Base-by-base conservation (phyloP, 805 yeast species). In the Sugiyamaella mastotermitis region DNA sequence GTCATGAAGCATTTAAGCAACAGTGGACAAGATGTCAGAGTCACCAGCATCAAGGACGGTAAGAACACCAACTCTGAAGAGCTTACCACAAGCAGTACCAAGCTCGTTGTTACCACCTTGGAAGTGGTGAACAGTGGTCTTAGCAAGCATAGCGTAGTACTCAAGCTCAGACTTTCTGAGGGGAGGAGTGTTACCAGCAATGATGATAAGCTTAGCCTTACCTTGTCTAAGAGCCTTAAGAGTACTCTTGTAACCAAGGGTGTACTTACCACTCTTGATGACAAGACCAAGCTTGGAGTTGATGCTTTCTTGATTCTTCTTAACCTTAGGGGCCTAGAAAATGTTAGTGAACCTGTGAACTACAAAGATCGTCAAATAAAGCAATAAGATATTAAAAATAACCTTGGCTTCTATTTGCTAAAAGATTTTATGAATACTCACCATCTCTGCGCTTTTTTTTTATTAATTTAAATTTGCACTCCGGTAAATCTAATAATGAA, bases 31-130 rank as follows among this genome's bases (percentile, higher is more conserved):
- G 76, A 92, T 88, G 74, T 92, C 99, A 63, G 98, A 92, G 78
- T 92, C 99, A 88, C 99, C 99, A 62, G 96, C 96, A 63, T 92
- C 98, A 64, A 90, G 76, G 62, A 92, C 71, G 64, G 97, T 76
- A 64, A 92, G 76, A 65, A 88, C 90, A 78, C 97, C 97, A 61
- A 92, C 97, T 78, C 97, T 86, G 96, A 92, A 92, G 66, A 92
- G 86, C 75, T 85, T 90, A 88, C 99, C 99, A 76, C 96, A 90
- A 61, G 96, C 95, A 62, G 99, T 92, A 79, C 97, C 97, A 67
- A 90, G 85, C 78, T 90, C 97, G 76, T 90, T 90, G 96, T 90
- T 90, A 72, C 95, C 94, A 79, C 97, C 97, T 74, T 82, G 92
- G 94, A 88, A 92, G 88, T 88, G 94, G 92, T 90, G 88, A 56